Percentiles rank a stretch among this genome's conserved stretches.
Evolutionary conservation across 108 stramenopile species (phyloP).

Genomic region (Schizochytrium sp.): DNA sequence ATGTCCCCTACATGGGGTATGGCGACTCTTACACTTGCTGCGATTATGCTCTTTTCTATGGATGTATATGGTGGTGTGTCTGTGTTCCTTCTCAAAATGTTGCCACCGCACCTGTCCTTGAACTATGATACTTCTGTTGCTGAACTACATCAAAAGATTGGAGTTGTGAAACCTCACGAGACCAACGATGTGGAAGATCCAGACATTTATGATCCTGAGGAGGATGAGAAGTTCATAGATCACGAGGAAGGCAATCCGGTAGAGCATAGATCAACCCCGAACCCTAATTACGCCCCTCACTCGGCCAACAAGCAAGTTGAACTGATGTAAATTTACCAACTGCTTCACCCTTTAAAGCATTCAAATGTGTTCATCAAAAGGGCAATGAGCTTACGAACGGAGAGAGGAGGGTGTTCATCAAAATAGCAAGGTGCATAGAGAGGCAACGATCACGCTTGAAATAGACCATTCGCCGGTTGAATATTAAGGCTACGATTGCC

Average conservation of each 20-base stretch:
- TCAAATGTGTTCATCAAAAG: too few species aligned
- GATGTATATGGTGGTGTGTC: conserved; percentile 31
- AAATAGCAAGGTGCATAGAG: too few species aligned
- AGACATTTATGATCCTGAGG: not conserved
- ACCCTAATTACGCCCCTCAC: not conserved
- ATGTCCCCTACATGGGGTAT: not conserved
- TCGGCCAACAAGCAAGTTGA: not conserved
- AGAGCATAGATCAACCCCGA: too few species aligned
- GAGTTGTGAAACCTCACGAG: not conserved
- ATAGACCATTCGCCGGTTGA: too few species aligned
- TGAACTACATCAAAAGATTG: conserved; percentile 35
- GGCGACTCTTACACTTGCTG: not conserved
- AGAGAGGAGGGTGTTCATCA: too few species aligned
- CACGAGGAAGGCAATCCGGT: not conserved
- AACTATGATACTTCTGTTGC: not conserved
- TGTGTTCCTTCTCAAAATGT: not conserved
- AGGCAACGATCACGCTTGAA: too few species aligned
- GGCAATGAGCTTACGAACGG: too few species aligned
- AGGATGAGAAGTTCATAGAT: not conserved
- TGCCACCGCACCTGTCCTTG: not conserved
- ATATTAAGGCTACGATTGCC: too few species aligned
- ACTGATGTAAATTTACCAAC: too few species aligned
- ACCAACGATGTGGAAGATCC: conserved; percentile 12
- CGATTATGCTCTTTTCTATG: conserved; percentile 36
- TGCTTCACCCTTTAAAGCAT: too few species aligned